Evolutionary conservation across 306 rosid species (phyloP).

Genomic region (Quercus dentata): DNA sequence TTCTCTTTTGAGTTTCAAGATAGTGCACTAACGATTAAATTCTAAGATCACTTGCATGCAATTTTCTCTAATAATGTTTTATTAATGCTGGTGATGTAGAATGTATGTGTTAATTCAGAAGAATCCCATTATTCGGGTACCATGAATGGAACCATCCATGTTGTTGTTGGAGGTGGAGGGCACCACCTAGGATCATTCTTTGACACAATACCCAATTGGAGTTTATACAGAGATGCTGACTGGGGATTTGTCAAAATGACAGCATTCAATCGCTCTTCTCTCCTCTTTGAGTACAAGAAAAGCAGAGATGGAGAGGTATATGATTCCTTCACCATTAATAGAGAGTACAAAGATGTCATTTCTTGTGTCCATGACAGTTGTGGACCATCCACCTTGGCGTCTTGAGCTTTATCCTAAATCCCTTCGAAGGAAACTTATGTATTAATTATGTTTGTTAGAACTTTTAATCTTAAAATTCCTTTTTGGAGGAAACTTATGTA

Average conservation of each 20-base stretch:
- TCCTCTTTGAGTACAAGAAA: slow-evolving; percentile 71
- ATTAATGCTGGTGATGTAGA: slow-evolving; percentile 40
- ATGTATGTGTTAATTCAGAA: slow-evolving; percentile 59
- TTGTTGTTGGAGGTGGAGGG: slow-evolving; percentile 84
- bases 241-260: slow-evolving; percentile 79
- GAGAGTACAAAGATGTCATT: slow-evolving; percentile 72
- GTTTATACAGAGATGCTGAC: slow-evolving; percentile 70
- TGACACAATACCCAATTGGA: slow-evolving; percentile 53
- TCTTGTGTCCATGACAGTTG: slow-evolving; percentile 82
- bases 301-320: slow-evolving; percentile 69
- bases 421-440: too few relatives aligned
- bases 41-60: not conserved
- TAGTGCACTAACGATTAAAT: not conserved
- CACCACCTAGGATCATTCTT: slow-evolving; percentile 52
- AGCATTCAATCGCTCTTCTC: slow-evolving; percentile 70
- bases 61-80: slow-evolving; percentile 1
- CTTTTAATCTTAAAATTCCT: not conserved
- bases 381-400: slow-evolving; percentile 51
- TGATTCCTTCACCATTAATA: slow-evolving; percentile 65
- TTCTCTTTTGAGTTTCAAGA: not conserved
- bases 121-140: slow-evolving; percentile 50
- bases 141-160: slow-evolving; percentile 75
- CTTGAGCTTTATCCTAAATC: not conserved
- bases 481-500: too few relatives aligned
- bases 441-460: too few relatives aligned